These are phyloP conservation scores for Tirmania nivea DNA, from an alignment of 495 filamentous ascomycete species.

Conservation along the genomic window DNA sequence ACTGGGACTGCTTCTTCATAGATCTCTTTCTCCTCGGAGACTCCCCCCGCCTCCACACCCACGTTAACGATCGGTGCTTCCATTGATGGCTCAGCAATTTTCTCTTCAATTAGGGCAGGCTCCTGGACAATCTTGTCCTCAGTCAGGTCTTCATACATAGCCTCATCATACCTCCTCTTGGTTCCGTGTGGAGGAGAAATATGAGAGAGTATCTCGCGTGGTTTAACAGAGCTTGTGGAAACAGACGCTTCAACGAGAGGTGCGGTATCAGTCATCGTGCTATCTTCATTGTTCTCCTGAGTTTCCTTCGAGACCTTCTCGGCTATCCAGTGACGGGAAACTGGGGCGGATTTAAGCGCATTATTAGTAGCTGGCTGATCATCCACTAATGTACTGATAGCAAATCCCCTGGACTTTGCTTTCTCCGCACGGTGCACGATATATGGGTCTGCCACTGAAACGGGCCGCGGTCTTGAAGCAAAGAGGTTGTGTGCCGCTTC, in stretches of 20 bases:
- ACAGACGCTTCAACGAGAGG: neutral
- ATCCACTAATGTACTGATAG: slow-evolving; percentile 15
- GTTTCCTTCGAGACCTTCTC: neutral
- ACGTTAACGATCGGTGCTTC: no score
- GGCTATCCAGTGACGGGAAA: neutral
- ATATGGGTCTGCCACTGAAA: no score
- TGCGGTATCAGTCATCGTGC: neutral
- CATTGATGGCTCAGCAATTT: neutral
- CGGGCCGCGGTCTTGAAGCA: no score
- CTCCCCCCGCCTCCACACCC: neutral
- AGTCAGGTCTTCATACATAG: neutral
- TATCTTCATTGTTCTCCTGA: neutral
- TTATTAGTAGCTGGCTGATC: neutral
- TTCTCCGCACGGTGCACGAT: no score
- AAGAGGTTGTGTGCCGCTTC: neutral
- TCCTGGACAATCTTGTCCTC: neutral
- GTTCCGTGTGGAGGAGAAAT: neutral
- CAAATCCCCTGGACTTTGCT: slow-evolving; percentile 12
- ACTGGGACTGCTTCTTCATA: neutral
- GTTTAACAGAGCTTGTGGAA: neutral
- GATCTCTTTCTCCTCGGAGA: neutral
- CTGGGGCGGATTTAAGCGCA: neutral
- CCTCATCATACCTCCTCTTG: neutral
- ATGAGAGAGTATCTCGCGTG: no score
- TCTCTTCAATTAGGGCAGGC: neutral